Conservation (phyloP, 2,329 filamentous ascomycete species). For the Colletotrichum sublineola region DNA sequence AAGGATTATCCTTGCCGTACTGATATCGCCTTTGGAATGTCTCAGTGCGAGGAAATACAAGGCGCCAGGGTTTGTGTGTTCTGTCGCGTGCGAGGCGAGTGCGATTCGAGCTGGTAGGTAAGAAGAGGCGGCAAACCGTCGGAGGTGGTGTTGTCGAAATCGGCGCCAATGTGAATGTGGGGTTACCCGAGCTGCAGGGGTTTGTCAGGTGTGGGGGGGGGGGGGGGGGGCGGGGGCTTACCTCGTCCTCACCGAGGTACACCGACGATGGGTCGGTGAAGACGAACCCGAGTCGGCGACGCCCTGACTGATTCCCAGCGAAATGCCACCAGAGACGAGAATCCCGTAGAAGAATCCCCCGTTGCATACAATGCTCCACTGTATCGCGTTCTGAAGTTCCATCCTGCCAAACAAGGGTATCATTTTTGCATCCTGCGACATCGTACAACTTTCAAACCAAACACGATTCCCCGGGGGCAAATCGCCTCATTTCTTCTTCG, state of each 20-base stretch:
- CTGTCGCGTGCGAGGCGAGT: conserved; percentile 9
- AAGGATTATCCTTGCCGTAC: not conserved
- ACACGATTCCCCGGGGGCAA: not conserved
- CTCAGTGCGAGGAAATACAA: not conserved
- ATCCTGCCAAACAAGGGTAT: conserved; percentile 47
- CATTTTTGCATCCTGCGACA: conserved; percentile 44
- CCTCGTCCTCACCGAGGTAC: conserved; percentile 18
- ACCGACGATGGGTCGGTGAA: conserved; percentile 6
- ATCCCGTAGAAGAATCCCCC: not conserved
- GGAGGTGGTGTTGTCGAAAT: conserved; percentile 27
- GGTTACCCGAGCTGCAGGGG: conserved; percentile 33
- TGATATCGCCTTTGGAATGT: not conserved
- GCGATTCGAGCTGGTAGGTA: not conserved
- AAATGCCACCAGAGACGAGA: not conserved
- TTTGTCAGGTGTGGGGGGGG: not conserved
- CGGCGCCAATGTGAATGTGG: conserved; percentile 38
- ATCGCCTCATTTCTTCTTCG: conserved; percentile 60
- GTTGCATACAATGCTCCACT: not conserved
- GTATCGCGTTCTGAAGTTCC: not conserved
- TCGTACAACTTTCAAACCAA: conserved; percentile 22
- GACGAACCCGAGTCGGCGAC: not conserved
- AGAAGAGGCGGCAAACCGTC: conserved; percentile 7
- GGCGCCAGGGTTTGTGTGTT: not conserved
- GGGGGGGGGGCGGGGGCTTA: not conserved
- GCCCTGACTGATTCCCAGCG: not conserved